Base-by-base conservation (phyloP, 805 yeast species). In the Hanseniaspora thailandica region DNA sequence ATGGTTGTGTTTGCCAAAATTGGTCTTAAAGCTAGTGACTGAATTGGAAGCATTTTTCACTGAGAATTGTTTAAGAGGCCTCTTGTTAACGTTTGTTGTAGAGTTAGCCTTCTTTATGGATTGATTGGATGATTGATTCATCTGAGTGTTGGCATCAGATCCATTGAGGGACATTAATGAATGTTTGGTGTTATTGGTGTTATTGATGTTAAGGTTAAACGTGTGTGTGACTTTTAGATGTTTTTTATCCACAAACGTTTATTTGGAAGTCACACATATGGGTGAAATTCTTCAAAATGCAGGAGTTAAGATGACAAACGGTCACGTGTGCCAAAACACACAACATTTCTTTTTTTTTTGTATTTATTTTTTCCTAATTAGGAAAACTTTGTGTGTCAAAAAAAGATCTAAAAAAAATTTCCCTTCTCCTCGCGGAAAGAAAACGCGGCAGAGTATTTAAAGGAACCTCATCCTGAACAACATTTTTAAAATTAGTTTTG, bases 261-360 rank as follows among this genome's bases (percentile, higher is more conserved):
- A n/a, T n/a, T n/a, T n/a, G n/a, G n/a, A n/a, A n/a, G n/a, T n/a
- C n/a, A n/a, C n/a, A n/a, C n/a, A n/a, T n/a, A n/a, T n/a, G n/a
- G n/a, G n/a, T n/a, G n/a, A n/a, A n/a, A n/a, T n/a, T n/a, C n/a
- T n/a, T n/a, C n/a, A n/a, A n/a, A n/a, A n/a, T n/a, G n/a, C n/a
- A n/a, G 9, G 33, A 13, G 12, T 30, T 13, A 3, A 30, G 8
- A 3, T 4, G 13, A 6, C 33, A 30, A 2, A 6, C 8, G 12
- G 33, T 30, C 44, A 23, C 30, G 61, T 65, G 54, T 55, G 66
- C 34, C 80, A 76, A 61, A 76, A 76, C 6, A 10, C 3, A 57
- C 61, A 71, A 31, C 61, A 72, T 34, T 22, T 2, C 80, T 77
- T 59, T 68, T 76, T 59, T 77, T 75, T 62, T 73, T 78, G n/a